Conservation (phyloP, 208 protist genomes). For the Phytomonas francai region DNA sequence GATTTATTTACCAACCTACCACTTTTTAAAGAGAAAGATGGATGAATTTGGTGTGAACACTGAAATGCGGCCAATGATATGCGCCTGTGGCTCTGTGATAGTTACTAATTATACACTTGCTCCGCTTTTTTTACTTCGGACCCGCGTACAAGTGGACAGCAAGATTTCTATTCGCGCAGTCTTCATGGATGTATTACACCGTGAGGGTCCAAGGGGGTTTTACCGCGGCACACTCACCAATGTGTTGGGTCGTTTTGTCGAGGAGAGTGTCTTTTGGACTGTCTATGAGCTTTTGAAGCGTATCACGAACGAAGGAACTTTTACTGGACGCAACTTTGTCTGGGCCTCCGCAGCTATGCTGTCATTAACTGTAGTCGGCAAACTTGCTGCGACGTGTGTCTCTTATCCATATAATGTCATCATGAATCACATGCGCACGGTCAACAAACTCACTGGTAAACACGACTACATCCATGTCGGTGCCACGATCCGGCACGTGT, state of each 20-base stretch:
- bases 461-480: slow-evolving; percentile 59
- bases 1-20: slow-evolving; percentile 82
- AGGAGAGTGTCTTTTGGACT: slow-evolving; percentile 84
- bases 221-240: slow-evolving; percentile 86
- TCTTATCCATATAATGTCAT: slow-evolving; percentile 90
- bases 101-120: slow-evolving; percentile 66
- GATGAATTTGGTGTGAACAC: slow-evolving; percentile 35
- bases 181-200: slow-evolving; percentile 48
- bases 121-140: slow-evolving; percentile 84
- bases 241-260: slow-evolving; percentile 73
- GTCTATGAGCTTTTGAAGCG: slow-evolving; percentile 85
- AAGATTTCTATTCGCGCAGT: slow-evolving; percentile 68
- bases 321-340: slow-evolving; percentile 44
- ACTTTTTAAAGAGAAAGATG: slow-evolving; percentile 53
- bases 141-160: slow-evolving; percentile 80
- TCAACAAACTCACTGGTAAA: slow-evolving; percentile 70
- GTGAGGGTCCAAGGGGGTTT: slow-evolving; percentile 65
- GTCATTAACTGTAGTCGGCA: slow-evolving; percentile 74
- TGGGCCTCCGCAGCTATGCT: slow-evolving; percentile 59
- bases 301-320: slow-evolving; percentile 45
- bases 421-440: slow-evolving; percentile 84
- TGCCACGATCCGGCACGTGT: slow-evolving; percentile 72
- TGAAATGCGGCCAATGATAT: slow-evolving; percentile 38
- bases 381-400: slow-evolving; percentile 57
- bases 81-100: slow-evolving; percentile 67